A percentile compares a stretch with the other conserved stretches of the same genome.
These are phyloP conservation scores for Limonium bicolor DNA, from an alignment of 148 eudicot genomes.

Conservation along the genomic window DNA sequence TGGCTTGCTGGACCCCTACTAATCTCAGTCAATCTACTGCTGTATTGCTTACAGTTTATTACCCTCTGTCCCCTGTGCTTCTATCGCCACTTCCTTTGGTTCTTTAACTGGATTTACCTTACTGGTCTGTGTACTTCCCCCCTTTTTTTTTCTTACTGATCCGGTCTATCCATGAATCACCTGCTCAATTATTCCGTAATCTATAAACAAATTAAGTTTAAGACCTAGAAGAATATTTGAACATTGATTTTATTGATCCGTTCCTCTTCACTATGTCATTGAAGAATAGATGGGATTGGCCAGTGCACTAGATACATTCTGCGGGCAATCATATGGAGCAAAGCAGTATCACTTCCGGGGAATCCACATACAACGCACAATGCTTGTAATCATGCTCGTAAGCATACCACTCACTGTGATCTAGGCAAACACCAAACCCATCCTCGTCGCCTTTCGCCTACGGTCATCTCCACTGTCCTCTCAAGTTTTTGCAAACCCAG, in stretches of 20 bases:
- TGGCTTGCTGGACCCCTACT: conserved; percentile 3
- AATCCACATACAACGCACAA: conserved; percentile 19
- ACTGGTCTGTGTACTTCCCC: not conserved
- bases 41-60: conserved; percentile 7
- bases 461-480: conserved; percentile 2
- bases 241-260: too few species aligned
- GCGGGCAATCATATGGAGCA: conserved; percentile 45
- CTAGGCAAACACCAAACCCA: conserved; percentile 3
- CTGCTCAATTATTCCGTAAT: too few species aligned
- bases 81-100: conserved; percentile 8
- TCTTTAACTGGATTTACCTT: conserved; percentile 9
- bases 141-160: too few species aligned
- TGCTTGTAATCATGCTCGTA: not conserved
- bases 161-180: too few species aligned
- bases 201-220: too few species aligned
- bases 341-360: conserved; percentile 30
- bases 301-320: conserved; percentile 36
- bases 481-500: conserved; percentile 5
- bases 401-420: conserved; percentile 5
- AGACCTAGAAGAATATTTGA: too few species aligned
- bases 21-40: conserved; percentile 1
- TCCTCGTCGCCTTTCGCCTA: conserved; percentile 2
- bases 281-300: conserved; percentile 29
- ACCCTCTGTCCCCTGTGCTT: conserved; percentile 3
- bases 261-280: too few species aligned